Evolutionary conservation across 2,329 filamentous ascomycete genomes (phyloP).

Genomic region (Fusarium nurragi): DNA sequence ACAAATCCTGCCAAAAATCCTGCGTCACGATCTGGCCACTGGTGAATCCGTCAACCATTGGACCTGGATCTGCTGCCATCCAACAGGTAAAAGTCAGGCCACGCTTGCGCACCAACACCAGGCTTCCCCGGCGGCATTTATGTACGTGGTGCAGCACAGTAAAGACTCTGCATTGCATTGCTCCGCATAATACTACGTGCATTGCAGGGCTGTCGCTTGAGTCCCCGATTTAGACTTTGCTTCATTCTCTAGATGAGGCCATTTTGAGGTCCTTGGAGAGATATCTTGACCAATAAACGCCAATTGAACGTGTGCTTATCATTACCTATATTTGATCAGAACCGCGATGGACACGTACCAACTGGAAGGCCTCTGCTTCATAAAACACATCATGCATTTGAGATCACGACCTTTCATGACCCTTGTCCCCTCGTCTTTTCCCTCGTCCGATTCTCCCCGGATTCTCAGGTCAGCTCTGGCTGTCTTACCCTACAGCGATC

Average conservation of each 20-base stretch:
- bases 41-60: slow-evolving; percentile 17
- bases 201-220: slow-evolving; percentile 24
- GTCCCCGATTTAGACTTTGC: neutral
- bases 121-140: slow-evolving; percentile 30
- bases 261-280: neutral
- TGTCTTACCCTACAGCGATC: slow-evolving; percentile 28
- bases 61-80: slow-evolving; percentile 25
- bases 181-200: slow-evolving; percentile 11
- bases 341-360: slow-evolving; percentile 1
- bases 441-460: slow-evolving; percentile 40
- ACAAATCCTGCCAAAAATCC: slow-evolving; percentile 29
- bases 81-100: slow-evolving; percentile 38
- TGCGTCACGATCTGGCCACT: slow-evolving; percentile 43
- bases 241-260: slow-evolving; percentile 3
- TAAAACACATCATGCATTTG: slow-evolving; percentile 1
- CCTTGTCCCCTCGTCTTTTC: slow-evolving; percentile 16
- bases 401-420: slow-evolving; percentile 5
- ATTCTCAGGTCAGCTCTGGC: slow-evolving; percentile 15
- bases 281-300: slow-evolving; percentile 14
- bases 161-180: slow-evolving; percentile 8
- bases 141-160: neutral
- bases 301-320: neutral
- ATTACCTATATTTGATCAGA: slow-evolving; percentile 2
- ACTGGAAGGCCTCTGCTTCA: neutral
- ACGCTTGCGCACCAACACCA: slow-evolving; percentile 32